Evolutionary conservation across 106 monocot genomes (phyloP).

Genomic region (Alisma plantagoaquatica): DNA sequence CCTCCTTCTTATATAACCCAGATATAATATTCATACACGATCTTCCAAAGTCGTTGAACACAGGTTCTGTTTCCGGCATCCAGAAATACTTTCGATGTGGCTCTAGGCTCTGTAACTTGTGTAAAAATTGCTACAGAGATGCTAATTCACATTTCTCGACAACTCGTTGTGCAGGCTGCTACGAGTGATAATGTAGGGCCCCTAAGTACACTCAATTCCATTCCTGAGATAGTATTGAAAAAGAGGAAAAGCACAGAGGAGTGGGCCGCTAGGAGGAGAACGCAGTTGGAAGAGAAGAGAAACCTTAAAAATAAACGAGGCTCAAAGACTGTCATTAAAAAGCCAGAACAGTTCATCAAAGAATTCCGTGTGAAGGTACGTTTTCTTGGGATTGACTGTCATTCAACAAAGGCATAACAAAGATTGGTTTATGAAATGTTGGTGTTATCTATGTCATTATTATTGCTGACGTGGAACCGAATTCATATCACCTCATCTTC

Average conservation of each 20-base stretch:
- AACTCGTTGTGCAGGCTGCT: too few relatives aligned
- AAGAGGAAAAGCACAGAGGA: conserved; percentile 79
- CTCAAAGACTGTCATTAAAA: conserved; percentile 41
- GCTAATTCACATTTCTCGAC: too few relatives aligned
- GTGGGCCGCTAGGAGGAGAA: conserved; percentile 71
- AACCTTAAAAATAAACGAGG: conserved; percentile 26
- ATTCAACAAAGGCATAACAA: not conserved
- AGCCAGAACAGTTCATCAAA: conserved; percentile 73
- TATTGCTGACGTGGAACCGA: not conserved
- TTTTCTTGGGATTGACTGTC: not conserved
- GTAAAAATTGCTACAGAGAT: too few relatives aligned
- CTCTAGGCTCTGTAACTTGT: too few relatives aligned
- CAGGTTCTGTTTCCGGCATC: too few relatives aligned
- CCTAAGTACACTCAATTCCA: too few relatives aligned
- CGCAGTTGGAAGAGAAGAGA: conserved; percentile 15
- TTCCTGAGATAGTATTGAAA: conserved; percentile 72
- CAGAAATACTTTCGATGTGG: too few relatives aligned
- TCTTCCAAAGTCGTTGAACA: too few relatives aligned
- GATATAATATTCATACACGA: too few relatives aligned
- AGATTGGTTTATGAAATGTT: not conserved
- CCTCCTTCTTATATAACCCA: too few relatives aligned
- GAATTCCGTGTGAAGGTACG: conserved; percentile 77
- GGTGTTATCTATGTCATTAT: not conserved
- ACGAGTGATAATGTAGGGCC: too few relatives aligned
- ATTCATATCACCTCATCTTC: too few relatives aligned